These are phyloP conservation scores for Colletotrichum tropicale DNA, from an alignment of 2,329 filamentous ascomycete genomes.

Conservation along the genomic window DNA sequence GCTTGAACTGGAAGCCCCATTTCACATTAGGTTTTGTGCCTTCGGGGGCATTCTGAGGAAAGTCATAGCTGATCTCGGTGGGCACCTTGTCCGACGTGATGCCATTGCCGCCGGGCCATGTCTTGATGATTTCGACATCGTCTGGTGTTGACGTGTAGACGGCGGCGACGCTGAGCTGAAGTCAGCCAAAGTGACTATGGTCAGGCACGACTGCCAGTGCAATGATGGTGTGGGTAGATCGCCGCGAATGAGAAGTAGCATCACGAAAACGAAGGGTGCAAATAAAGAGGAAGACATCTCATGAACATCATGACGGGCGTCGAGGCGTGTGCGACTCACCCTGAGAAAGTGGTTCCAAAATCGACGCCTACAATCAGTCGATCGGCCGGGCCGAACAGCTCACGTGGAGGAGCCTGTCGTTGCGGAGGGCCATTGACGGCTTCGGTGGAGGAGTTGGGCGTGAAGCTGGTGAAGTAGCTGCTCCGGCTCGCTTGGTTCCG, in stretches of 20 bases:
- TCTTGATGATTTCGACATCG: slow-evolving; percentile 84
- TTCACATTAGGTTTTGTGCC: slow-evolving; percentile 58
- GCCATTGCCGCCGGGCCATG: slow-evolving; percentile 82
- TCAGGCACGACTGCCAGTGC: neutral
- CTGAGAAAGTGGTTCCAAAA: slow-evolving; percentile 85
- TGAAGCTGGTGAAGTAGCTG: slow-evolving; percentile 61
- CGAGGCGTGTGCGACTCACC: slow-evolving; percentile 51
- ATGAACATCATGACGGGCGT: neutral
- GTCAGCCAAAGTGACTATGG: neutral
- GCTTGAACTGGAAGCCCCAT: slow-evolving; percentile 86
- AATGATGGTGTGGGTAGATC: neutral
- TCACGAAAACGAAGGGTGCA: neutral
- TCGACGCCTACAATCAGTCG: slow-evolving; percentile 79
- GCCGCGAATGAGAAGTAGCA: neutral
- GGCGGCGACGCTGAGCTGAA: slow-evolving; percentile 62
- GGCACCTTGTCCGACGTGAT: slow-evolving; percentile 90
- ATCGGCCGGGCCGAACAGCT: slow-evolving; percentile 59
- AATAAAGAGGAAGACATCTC: neutral
- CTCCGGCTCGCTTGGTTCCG: slow-evolving; percentile 61
- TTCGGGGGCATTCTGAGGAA: slow-evolving; percentile 36
- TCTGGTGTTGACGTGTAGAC: slow-evolving; percentile 79
- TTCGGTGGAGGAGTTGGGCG: slow-evolving; percentile 61
- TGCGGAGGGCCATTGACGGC: slow-evolving; percentile 67
- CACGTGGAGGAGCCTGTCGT: slow-evolving; percentile 52
- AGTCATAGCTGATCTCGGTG: slow-evolving; percentile 74